A percentile compares a stretch with the other conserved stretches of the same genome.
phyloP scores from a whole-genome alignment of 2,329 filamentous ascomycete genomes.

The Immersiporthe knoxdaviesiana region DNA sequence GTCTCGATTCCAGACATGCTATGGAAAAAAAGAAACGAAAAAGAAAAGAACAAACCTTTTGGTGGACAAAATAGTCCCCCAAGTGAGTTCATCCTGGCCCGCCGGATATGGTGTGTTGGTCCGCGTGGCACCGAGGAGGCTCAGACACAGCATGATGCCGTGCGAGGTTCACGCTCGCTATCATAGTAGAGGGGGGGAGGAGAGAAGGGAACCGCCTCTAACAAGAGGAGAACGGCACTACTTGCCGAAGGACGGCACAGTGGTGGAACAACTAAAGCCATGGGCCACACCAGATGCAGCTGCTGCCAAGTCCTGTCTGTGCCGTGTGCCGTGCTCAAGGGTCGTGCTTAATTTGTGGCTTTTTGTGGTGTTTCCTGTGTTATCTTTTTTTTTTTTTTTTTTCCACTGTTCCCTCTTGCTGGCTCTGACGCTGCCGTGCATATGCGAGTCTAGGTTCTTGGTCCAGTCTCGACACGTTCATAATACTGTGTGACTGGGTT shows the following conservation, averaged over 20 bases:
- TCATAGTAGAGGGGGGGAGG: background rate
- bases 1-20: constrained; percentile 1
- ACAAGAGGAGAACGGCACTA: background rate
- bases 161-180: constrained; percentile 4
- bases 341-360: too few species aligned
- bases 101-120: background rate
- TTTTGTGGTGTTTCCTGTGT: background rate
- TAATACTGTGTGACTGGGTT: background rate
- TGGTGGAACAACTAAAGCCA: background rate
- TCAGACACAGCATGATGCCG: constrained; percentile 2
- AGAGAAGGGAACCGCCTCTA: background rate
- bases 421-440: background rate
- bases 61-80: background rate
- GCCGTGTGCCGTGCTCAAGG: background rate
- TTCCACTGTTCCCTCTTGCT: background rate
- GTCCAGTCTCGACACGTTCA: background rate
- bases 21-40: too few species aligned
- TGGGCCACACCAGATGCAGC: constrained; percentile 4
- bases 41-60: background rate
- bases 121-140: background rate
- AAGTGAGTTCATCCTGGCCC: background rate
- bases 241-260: background rate
- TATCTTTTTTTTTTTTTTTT: too few species aligned
- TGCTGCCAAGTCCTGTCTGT: background rate
- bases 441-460: background rate